These are phyloP conservation scores for Talaromyces proteolyticus DNA, from an alignment of 495 filamentous ascomycete genomes.

Conservation along the genomic window DNA sequence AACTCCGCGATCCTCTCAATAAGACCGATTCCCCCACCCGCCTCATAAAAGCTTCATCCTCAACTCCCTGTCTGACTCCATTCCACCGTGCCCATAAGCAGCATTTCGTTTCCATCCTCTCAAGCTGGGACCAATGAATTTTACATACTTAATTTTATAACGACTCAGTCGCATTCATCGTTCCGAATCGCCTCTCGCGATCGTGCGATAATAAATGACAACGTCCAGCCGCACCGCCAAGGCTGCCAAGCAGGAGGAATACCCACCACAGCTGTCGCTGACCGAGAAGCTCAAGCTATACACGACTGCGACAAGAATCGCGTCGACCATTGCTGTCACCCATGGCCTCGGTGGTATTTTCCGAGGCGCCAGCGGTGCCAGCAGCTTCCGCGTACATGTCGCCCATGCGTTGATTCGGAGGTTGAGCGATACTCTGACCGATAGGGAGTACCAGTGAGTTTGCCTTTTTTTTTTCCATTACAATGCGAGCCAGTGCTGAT, in stretches of 20 bases:
- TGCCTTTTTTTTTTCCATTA: neutral
- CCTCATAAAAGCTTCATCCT: no score
- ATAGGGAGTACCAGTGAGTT: conserved; percentile 28
- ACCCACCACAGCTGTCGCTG: neutral
- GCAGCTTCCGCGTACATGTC: conserved; percentile 26
- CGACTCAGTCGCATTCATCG: neutral
- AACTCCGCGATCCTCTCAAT: no score
- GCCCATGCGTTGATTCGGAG: conserved; percentile 19
- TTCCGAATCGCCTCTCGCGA: neutral
- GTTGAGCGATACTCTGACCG: conserved; percentile 13
- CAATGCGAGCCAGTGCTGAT: no score
- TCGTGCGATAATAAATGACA: no score
- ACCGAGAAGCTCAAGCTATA: neutral
- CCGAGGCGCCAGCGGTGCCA: conserved; percentile 14
- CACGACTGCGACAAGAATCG: neutral
- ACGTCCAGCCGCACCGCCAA: neutral
- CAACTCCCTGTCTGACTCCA: no score
- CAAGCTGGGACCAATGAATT: no score
- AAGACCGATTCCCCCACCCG: no score
- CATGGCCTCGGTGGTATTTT: conserved; percentile 29
- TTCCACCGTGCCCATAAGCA: no score
- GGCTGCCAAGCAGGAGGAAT: neutral
- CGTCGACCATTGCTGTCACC: conserved; percentile 13
- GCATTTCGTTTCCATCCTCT: no score
- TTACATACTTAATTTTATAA: neutral